Evolutionary conservation across 139 green algal genomes (phyloP), one percentile per base, ranked within the genome.

Genomic region (Prasinococcaceae sp.): DNA sequence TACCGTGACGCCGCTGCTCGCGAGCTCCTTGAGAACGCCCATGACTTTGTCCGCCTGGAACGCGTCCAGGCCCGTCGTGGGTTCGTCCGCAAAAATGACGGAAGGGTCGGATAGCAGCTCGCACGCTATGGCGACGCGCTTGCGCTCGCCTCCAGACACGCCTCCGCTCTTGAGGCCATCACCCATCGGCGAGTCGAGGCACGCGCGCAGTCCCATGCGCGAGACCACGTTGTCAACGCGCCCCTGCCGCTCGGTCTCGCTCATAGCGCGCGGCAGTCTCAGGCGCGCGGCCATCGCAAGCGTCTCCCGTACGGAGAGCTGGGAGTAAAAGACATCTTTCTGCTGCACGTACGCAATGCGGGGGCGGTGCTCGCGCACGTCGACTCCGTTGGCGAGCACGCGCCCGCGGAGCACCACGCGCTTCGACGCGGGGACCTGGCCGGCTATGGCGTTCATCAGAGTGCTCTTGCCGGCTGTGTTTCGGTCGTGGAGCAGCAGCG

Each of bases 311-410:
- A 74, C 64, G 0, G 73, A 75, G 24, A 82, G 59, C 19, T 60
- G 63, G 19, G 30, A 10, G 14, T 78, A 80, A 8, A 82, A 54
- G 1, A 65, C 51, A 25, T 82, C 74, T 22, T 82, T 69, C 64
- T 73, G 61, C 3, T 61, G 52, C 46, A 70, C 61, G 22, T 65
- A 70, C 10, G 50, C 42, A 25, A 29, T 50, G 22, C 14, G 20
- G 12, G 23, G 23, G 12, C 16, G 10, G 42, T 14, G 23, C 20
- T 36, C 20, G 10, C 14, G 12, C 14, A 14, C 16, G 42, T 27
- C 23, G 14, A 16, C 14, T 14, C 42, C 42, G 23, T 29, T 29
- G 14, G 23, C 23, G 14, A 22, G 12, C 12, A 41, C 20, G 20
- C 12, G 12, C 23, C 42, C 42, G 42, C 12, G 12, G 23, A 50